phyloP scores from a whole-genome alignment of 192 early-diverging fungal species.

The Linnemannia hyalina region DNA sequence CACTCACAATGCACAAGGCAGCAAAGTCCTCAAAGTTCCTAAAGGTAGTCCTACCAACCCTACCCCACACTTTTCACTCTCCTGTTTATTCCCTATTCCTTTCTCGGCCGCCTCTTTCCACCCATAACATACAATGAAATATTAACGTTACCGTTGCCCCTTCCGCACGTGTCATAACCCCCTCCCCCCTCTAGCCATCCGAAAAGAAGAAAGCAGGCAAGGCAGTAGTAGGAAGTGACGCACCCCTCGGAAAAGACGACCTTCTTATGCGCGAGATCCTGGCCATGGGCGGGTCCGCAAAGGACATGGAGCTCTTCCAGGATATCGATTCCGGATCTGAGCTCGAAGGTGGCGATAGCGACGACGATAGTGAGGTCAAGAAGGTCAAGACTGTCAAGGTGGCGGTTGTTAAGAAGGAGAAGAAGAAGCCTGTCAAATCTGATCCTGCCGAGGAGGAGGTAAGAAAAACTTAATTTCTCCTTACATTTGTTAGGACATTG shows the following conservation, averaged over 20 bases:
- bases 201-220: background rate
- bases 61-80: no score
- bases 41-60: no score
- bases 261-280: conserved; percentile 46
- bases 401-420: background rate
- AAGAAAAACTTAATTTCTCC: background rate
- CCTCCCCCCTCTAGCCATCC: background rate
- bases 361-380: conserved; percentile 5
- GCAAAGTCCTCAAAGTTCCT: no score
- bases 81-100: no score
- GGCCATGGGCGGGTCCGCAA: conserved; percentile 47
- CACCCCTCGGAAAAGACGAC: conserved; percentile 1
- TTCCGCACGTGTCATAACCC: background rate
- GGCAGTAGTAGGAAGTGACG: background rate
- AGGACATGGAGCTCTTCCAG: conserved; percentile 40
- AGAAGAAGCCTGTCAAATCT: background rate
- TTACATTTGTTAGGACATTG: no score
- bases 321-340: conserved; percentile 49
- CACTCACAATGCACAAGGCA: no score
- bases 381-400: conserved; percentile 6
- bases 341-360: conserved; percentile 14
- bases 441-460: conserved; percentile 17
- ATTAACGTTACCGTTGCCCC: background rate
- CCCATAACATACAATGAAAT: background rate
- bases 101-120: no score